Percentiles rank a stretch among this genome's conserved stretches.
Conservation (phyloP, 208 protist genomes). For the Leishmania amazonensis region DNA sequence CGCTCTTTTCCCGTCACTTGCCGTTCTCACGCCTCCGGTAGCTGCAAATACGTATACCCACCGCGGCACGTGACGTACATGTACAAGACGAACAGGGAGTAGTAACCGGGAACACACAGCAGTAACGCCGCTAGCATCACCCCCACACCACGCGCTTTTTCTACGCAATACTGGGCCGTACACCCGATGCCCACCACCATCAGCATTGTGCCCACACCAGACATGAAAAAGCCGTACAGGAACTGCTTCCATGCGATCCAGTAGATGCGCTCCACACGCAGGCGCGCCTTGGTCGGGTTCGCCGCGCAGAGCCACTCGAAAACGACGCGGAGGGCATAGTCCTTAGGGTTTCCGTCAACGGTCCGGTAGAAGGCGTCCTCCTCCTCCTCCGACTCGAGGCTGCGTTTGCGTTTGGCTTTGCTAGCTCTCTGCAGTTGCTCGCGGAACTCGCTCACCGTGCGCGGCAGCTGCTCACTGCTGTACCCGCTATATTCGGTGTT, state of each 20-base stretch:
- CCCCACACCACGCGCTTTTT: constrained; percentile 41
- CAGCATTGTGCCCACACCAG: constrained; percentile 60
- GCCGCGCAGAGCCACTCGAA: constrained; percentile 54
- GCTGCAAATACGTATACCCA: constrained; percentile 48
- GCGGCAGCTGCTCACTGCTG: neutral
- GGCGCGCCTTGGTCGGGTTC: constrained; percentile 50
- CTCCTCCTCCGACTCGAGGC: constrained; percentile 50
- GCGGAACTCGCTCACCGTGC: constrained; percentile 34
- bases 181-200: constrained; percentile 41
- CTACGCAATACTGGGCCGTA: constrained; percentile 25
- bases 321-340: constrained; percentile 36
- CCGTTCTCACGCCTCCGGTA: constrained; percentile 33
- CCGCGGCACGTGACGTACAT: constrained; percentile 61
- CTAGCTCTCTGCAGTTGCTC: constrained; percentile 11
- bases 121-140: constrained; percentile 54
- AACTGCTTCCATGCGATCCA: constrained; percentile 72
- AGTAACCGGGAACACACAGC: constrained; percentile 70
- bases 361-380: constrained; percentile 49
- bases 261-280: constrained; percentile 74
- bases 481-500: neutral
- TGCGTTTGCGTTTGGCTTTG: constrained; percentile 13
- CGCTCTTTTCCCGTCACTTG: too few relatives aligned
- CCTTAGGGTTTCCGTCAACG: neutral
- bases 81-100: constrained; percentile 61
- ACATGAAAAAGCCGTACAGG: constrained; percentile 65